Conservation (phyloP, 2,329 filamentous ascomycete species). For the Phialocephala sp. region DNA sequence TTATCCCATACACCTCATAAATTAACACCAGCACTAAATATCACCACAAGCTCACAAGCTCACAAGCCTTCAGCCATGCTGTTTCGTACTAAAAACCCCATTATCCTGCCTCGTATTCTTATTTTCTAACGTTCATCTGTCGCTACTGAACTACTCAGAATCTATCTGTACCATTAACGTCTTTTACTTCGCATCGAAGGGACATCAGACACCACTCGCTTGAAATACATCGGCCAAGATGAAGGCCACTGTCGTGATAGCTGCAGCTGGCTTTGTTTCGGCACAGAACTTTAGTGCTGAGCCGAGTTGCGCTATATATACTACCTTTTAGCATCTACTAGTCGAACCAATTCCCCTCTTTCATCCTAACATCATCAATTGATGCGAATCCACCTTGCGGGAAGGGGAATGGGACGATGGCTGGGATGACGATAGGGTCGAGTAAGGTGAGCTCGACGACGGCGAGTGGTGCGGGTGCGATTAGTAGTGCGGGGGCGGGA, state of each 20-base stretch:
- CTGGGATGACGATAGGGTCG: not conserved
- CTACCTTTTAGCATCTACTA: not conserved
- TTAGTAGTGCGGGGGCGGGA: conserved; percentile 8
- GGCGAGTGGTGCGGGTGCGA: not conserved
- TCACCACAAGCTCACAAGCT: no score
- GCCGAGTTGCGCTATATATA: conserved; percentile 50
- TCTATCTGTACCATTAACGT: no score
- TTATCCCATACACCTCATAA: no score
- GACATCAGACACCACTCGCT: no score
- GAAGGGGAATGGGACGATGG: conserved; percentile 5
- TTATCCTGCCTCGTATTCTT: no score
- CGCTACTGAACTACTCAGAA: no score
- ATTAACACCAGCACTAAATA: no score
- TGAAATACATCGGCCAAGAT: no score
- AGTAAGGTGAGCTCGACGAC: not conserved
- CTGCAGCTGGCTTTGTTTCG: conserved; percentile 46
- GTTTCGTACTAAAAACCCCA: no score
- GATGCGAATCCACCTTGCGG: not conserved
- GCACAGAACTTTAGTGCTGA: conserved; percentile 47
- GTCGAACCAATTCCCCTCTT: not conserved
- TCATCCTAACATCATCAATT: not conserved
- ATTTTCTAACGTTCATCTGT: no score
- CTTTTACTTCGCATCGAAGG: no score
- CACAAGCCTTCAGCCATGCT: no score
- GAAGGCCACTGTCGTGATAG: conserved; percentile 46